A percentile compares a stretch with the other conserved stretches of the same genome.
phyloP scores from a whole-genome alignment of 2,329 filamentous ascomycete genomes.

The Epichloe gansuensis region DNA sequence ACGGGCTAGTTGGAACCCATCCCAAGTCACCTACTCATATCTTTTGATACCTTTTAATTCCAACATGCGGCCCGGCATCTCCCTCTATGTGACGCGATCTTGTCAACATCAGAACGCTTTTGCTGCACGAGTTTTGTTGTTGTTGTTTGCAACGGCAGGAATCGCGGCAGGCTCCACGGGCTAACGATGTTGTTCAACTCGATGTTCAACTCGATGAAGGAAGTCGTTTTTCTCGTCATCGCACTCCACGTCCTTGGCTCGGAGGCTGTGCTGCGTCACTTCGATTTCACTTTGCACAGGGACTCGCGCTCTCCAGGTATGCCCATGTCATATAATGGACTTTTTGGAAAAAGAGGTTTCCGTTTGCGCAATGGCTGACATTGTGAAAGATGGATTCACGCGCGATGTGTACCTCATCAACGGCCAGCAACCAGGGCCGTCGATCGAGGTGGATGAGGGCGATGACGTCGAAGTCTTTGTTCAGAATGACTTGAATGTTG shows the following conservation, averaged over 20 bases:
- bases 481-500: conserved; percentile 2
- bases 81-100: no score
- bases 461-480: conserved; percentile 4
- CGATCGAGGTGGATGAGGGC: conserved; percentile 6
- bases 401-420: conserved; percentile 8
- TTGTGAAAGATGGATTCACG: conserved; percentile 1
- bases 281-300: conserved; percentile 3
- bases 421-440: conserved; percentile 8
- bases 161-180: background rate
- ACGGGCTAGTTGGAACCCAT: background rate
- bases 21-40: no score
- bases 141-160: background rate
- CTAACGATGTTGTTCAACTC: background rate
- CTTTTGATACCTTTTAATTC: no score
- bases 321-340: background rate
- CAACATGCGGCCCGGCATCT: no score
- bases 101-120: background rate
- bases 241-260: background rate
- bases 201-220: background rate
- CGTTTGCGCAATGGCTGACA: background rate
- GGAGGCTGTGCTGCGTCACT: background rate
- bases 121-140: background rate
- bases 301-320: conserved; percentile 3
- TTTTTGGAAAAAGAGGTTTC: no score
- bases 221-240: background rate